Base-by-base conservation (phyloP, 257 asterid genomes). In the Gentiana macrophylla region DNA sequence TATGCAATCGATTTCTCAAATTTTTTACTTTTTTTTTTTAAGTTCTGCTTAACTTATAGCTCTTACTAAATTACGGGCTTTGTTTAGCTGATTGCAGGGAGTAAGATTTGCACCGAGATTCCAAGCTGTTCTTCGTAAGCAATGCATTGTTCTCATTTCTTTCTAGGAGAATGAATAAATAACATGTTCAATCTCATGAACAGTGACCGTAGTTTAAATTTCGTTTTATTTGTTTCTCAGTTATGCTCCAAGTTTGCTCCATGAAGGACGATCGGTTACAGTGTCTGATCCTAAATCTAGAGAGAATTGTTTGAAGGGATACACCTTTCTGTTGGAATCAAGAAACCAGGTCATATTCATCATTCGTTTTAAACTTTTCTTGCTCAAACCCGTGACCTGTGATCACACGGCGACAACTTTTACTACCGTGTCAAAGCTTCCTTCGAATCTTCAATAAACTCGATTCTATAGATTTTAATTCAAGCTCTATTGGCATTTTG, bases 201-300 rank as follows among this genome's bases (percentile, higher is more conserved):
- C 46, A 5, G 9, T 41, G 9, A 1, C 46, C 46, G 6, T 5
- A 41, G 6, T 6, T 1, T 41, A 41, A 10, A 41, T 41, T 41
- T 55, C 54, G 41, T 35, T 61, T 51, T 59, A 34, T 48, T 59
- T 69, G 50, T 74, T 13, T 62, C 61, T 43, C 79, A 85, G 95
- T 69, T 85, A 88, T 71, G 73, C 81, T 68, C 97, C 98, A 53
- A 81, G 71, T 56, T 69, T 92, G 63, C 61, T 55, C 37, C 49
- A 83, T 52, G 94, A 83, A 75, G 90, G 89, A 60, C 64, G 62
- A 41, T 64, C 90, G 24, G 58, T 81, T 70, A 80, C 74, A 73
- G 87, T 78, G 45, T 66, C 79, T 4, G 93, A 79, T 57, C 90
- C 95, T n/a, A 79, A 64, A 65, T 77, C 90, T 72, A 88, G 94